Percentiles rank a stretch among this genome's conserved stretches.
Evolutionary conservation across 352 stramenopile species (phyloP).

Genomic region (Hyaloperonospora arabidopsidis): DNA sequence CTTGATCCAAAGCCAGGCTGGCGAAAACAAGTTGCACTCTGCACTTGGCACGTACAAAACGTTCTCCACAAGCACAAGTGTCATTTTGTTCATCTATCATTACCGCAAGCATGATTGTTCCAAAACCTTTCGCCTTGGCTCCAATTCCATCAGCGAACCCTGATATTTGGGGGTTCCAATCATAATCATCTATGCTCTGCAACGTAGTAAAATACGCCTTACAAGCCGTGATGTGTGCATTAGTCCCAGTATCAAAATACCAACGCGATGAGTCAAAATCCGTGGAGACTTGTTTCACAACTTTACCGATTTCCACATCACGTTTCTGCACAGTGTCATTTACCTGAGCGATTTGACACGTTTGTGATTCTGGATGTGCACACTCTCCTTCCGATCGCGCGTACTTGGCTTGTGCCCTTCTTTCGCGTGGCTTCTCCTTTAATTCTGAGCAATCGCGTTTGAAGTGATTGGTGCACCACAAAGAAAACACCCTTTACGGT

Average conservation of each 20-base stretch:
- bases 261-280: no score
- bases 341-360: no score
- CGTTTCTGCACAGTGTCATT: background rate
- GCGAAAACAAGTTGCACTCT: slow-evolving; percentile 2
- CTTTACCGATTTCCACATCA: background rate
- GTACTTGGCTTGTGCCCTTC: background rate
- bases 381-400: background rate
- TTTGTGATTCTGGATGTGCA: no score
- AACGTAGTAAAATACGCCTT: background rate
- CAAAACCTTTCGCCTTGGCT: background rate
- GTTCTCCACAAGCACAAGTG: slow-evolving; percentile 1
- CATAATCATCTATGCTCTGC: background rate
- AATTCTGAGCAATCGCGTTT: background rate
- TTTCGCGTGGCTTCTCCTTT: background rate
- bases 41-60: background rate
- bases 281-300: no score
- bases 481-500: background rate
- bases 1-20: background rate
- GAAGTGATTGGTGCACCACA: background rate
- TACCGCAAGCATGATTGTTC: background rate
- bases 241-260: background rate
- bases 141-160: background rate
- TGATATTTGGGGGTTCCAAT: background rate
- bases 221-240: background rate
- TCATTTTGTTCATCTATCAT: slow-evolving; percentile 6